phyloP scores from a whole-genome alignment of 108 stramenopile species.

The Stephanodiscus triporus region DNA sequence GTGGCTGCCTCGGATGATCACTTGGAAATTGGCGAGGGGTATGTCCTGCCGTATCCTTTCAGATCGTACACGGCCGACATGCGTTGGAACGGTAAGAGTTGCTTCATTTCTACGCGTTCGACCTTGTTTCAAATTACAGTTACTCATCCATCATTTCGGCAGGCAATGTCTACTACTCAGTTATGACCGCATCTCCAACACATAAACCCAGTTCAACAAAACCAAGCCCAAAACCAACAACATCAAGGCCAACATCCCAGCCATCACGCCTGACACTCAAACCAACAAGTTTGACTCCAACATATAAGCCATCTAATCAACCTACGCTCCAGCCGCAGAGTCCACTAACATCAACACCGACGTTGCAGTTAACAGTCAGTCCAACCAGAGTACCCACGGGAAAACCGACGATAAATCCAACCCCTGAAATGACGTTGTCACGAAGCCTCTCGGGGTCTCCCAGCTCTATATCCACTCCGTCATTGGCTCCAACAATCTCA shows the following conservation, averaged over 20 bases:
- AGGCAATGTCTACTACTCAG: constrained; percentile 8
- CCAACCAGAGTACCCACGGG: neutral
- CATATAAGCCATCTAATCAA: neutral
- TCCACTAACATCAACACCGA: neutral
- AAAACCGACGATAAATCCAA: neutral
- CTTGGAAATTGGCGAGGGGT: constrained; percentile 30
- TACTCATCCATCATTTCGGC: neutral
- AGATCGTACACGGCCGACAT: neutral
- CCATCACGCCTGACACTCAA: neutral
- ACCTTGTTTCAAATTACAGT: neutral
- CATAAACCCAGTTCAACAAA: neutral
- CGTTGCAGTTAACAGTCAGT: neutral
- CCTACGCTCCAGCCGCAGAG: neutral
- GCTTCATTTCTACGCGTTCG: neutral
- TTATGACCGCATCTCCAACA: neutral
- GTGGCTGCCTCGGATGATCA: constrained; percentile 21
- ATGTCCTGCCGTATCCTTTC: constrained; percentile 15
- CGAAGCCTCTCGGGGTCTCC: neutral
- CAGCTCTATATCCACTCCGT: neutral
- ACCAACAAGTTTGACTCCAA: neutral
- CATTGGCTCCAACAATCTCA: neutral
- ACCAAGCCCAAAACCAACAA: neutral
- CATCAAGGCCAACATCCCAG: neutral
- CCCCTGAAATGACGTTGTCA: neutral
- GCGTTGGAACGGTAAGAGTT: constrained; percentile 32